phyloP scores from a whole-genome alignment of 768 basidiomycete species.

The Lentinula boryana region DNA sequence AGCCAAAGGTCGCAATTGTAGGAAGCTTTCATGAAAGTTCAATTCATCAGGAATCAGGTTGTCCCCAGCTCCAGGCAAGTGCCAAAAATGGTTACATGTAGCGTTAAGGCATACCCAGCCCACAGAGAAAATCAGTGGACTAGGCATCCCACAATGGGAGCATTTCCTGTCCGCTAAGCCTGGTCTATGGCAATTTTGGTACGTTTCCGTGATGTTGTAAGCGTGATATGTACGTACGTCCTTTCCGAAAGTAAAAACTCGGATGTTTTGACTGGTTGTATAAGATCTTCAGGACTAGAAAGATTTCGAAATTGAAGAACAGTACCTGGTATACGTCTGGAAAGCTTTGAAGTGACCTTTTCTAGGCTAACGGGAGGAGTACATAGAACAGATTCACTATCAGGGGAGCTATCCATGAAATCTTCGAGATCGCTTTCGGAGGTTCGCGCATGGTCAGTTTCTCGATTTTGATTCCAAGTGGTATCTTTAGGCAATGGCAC shows the following conservation, averaged over 20 bases:
- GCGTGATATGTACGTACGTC: neutral
- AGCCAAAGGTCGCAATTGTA: constrained; percentile 28
- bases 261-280: neutral
- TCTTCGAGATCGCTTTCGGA: neutral
- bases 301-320: neutral
- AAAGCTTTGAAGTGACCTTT: neutral
- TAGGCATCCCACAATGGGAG: constrained; percentile 32
- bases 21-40: constrained; percentile 43
- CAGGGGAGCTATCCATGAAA: neutral
- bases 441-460: neutral
- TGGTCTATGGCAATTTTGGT: constrained; percentile 2
- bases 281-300: neutral
- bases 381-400: neutral
- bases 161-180: constrained; percentile 27
- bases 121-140: constrained; percentile 47
- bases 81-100: constrained; percentile 54
- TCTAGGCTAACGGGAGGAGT: neutral
- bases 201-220: neutral
- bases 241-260: constrained; percentile 1
- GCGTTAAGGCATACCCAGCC: constrained; percentile 65
- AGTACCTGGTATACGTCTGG: neutral
- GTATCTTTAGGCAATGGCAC: neutral
- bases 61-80: constrained; percentile 15
- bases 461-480: neutral
- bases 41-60: constrained; percentile 27